Percentiles rank a stretch among this genome's conserved stretches.
These are phyloP conservation scores for Vanrija sp. DNA, from an alignment of 1,284 basidiomycete species.

Conservation along the genomic window DNA sequence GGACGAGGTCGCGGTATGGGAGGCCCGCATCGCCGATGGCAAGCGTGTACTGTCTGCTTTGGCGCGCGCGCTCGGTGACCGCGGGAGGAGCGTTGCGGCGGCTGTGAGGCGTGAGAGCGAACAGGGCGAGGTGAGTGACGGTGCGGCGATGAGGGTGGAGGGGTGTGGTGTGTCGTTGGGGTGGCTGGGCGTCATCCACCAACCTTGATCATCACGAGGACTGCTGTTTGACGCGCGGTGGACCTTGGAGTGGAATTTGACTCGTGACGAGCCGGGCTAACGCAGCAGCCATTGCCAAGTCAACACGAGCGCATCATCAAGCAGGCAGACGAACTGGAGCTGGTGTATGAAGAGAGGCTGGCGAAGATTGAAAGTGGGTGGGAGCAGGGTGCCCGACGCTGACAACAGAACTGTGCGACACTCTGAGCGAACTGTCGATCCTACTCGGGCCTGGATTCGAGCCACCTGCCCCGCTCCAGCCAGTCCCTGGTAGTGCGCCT, in stretches of 20 bases:
- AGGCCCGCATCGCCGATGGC: slow-evolving; percentile 30
- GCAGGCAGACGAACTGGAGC: slow-evolving; percentile 33
- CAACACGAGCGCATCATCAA: slow-evolving; percentile 33
- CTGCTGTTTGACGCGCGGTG: no score
- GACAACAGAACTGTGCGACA: slow-evolving; percentile 14
- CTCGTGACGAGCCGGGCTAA: no score
- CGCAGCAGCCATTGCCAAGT: slow-evolving; percentile 27
- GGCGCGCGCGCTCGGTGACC: slow-evolving; percentile 37
- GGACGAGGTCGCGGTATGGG: slow-evolving; percentile 40
- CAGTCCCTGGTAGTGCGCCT: slow-evolving; percentile 25
- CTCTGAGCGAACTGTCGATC: slow-evolving; percentile 25
- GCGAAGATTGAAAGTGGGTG: slow-evolving; percentile 31
- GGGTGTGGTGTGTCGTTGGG: not conserved
- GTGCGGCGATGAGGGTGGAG: not conserved
- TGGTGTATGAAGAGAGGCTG: slow-evolving; percentile 35
- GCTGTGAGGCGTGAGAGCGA: slow-evolving; percentile 29
- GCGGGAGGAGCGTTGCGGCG: slow-evolving; percentile 28
- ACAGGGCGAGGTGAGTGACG: slow-evolving; percentile 25
- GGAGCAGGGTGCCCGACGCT: not conserved
- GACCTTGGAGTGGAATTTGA: no score
- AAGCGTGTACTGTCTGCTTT: slow-evolving; percentile 28
- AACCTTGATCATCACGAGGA: no score
- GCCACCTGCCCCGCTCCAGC: slow-evolving; percentile 29
- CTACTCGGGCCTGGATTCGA: slow-evolving; percentile 42
- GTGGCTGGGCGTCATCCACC: no score